Evolutionary conservation across 2,329 filamentous ascomycete species (phyloP), one percentile per base, ranked within the genome.

Genomic region (Pseudogymnoascus sp.): DNA sequence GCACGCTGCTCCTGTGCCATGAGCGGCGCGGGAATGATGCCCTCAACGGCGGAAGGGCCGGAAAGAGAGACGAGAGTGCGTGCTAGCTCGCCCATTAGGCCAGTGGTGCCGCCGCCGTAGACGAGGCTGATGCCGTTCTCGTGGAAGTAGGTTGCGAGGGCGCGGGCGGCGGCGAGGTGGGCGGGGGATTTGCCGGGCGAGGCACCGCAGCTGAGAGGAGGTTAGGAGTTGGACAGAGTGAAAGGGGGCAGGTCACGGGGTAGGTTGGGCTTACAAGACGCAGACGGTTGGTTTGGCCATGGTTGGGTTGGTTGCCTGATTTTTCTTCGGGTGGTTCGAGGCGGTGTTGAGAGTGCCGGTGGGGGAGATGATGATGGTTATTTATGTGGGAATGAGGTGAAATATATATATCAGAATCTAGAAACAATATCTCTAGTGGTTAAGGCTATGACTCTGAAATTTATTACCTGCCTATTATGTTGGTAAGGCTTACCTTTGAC

Each of bases 41-140:
- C 92, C 77, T 96, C 92, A 15, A 96, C 92, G 8, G 87, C 76
- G 61, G 85, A 75, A 0, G 91, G 89, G 3, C 92, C 92, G 8
- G 86, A 85, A 65, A 96, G 84, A 0, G 87, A 81, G 67, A 93
- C 90, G 35, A 97, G 85, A 0, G 90, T 91, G 70, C 86, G 87
- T 57, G 92, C 90, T 7, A 97, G 76, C 71, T 96, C 90, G 72
- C 93, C 92, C 92, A 97, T 97, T 58, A 97, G 82, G n/a, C 92
- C 92, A 57, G 90, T 85, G 4, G 92, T 96, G 71, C 92, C 92
- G 67, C 92, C 92, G 68, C 92, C 92, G 11, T 60, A 60, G 15
- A 60, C 59, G 36, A 60, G 29, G 7, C 83, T 81, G 69, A 92
- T 89, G 72, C 88, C 84, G 71, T 88, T 83, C 60, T 81, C 80